phyloP scores from a whole-genome alignment of 495 filamentous ascomycete genomes.

The Pyrenula aspistea region DNA sequence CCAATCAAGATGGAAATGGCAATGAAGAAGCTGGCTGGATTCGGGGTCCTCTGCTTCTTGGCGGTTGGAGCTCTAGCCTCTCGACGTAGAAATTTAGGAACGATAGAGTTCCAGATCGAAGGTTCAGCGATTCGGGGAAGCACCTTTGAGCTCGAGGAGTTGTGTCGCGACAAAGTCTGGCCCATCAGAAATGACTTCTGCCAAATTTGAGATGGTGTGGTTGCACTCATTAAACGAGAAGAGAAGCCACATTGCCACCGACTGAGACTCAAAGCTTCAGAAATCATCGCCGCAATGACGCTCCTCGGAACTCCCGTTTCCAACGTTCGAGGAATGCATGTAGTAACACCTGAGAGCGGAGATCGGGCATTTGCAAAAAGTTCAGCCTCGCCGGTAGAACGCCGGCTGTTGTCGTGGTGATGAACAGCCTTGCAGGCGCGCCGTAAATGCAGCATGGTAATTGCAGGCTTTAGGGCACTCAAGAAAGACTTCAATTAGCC shows the following conservation, averaged over 20 bases:
- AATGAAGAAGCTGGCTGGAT: slow-evolving; percentile 88
- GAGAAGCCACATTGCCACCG: no score
- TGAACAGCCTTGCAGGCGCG: not conserved
- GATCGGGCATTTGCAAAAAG: no score
- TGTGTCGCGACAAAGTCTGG: not conserved
- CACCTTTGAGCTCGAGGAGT: slow-evolving; percentile 18
- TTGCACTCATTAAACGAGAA: no score
- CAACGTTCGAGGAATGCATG: no score
- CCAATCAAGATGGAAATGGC: slow-evolving; percentile 84
- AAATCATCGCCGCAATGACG: no score
- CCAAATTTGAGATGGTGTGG: no score
- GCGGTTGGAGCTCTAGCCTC: slow-evolving; percentile 15
- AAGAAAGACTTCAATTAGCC: no score
- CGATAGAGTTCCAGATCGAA: slow-evolving; percentile 59
- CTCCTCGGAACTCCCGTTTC: no score
- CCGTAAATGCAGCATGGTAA: no score
- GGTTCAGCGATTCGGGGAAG: slow-evolving; percentile 49
- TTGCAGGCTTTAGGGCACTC: no score
- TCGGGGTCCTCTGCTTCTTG: slow-evolving; percentile 64
- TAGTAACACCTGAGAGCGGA: no score
- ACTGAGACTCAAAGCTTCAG: no score
- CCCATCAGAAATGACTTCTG: not conserved
- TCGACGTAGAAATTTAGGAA: slow-evolving; percentile 39
- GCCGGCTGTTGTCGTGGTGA: not conserved
- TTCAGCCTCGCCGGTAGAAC: not conserved